Percentiles rank a stretch among this genome's conserved stretches.
These are phyloP conservation scores for Jasminum sambac DNA, from an alignment of 257 asterid species.

Conservation along the genomic window DNA sequence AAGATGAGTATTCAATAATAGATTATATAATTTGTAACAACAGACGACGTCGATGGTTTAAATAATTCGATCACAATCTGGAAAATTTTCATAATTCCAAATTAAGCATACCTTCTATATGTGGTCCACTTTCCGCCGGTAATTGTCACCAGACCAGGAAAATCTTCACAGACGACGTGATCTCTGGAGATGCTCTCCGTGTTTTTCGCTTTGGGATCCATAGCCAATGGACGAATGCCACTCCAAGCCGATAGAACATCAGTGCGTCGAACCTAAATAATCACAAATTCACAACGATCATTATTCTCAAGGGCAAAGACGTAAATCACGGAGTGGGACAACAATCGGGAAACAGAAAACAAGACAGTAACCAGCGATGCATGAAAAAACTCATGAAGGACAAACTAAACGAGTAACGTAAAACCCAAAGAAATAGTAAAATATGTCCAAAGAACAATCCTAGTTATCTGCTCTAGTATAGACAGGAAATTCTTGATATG, in stretches of 20 bases:
- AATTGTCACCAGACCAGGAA: slow-evolving; percentile 89
- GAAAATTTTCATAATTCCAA: background rate
- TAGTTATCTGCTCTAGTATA: background rate
- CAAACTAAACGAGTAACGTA: background rate
- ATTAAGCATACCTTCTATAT: slow-evolving; percentile 73
- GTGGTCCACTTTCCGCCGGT: slow-evolving; percentile 99
- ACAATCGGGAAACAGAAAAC: slow-evolving; percentile 8
- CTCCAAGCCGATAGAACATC: slow-evolving; percentile 99
- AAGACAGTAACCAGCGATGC: slow-evolving; percentile 1
- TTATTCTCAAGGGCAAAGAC: slow-evolving; percentile 27
- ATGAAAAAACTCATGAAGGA: background rate
- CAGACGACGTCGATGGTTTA: background rate
- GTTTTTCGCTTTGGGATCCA: slow-evolving; percentile 85
- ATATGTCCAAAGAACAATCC: background rate
- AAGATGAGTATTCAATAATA: background rate
- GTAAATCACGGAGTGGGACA: background rate
- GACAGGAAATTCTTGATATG: background rate
- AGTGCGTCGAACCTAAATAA: slow-evolving; percentile 70
- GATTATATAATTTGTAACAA: background rate
- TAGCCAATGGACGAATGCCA: slow-evolving; percentile 96
- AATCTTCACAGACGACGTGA: slow-evolving; percentile 85
- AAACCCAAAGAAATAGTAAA: background rate
- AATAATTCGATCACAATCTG: background rate
- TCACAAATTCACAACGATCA: slow-evolving; percentile 18
- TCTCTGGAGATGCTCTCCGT: slow-evolving; percentile 94